phyloP scores from a whole-genome alignment of 2,329 filamentous ascomycete genomes.

The Sordariomycetes sp. region DNA sequence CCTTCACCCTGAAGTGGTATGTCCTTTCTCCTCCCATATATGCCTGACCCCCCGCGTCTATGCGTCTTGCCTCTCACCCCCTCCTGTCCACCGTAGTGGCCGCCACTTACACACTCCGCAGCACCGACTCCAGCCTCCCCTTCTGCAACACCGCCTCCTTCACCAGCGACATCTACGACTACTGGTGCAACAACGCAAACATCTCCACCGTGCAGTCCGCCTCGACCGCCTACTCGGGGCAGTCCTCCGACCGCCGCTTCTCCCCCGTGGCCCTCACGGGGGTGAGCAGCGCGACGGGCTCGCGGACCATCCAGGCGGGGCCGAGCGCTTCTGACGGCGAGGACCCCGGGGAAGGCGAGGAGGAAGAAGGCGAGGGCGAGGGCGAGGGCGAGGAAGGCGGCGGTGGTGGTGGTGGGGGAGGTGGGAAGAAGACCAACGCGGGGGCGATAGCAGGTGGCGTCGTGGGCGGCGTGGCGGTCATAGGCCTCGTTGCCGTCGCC shows the following conservation, averaged over 20 bases:
- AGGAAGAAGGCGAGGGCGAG: neutral
- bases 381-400: neutral
- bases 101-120: slow-evolving; percentile 8
- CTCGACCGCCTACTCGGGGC: slow-evolving; percentile 25
- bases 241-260: slow-evolving; percentile 17
- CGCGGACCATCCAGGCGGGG: neutral
- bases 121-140: slow-evolving; percentile 18
- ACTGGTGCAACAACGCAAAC: slow-evolving; percentile 23
- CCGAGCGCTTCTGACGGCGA: neutral
- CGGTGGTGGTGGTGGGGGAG: neutral
- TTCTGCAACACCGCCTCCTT: slow-evolving; percentile 33
- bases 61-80: no score
- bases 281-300: neutral
- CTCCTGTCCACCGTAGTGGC: no score
- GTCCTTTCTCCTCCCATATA: slow-evolving; percentile 4
- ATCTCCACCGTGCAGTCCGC: slow-evolving; percentile 20
- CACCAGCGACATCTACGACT: slow-evolving; percentile 25
- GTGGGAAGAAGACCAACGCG: slow-evolving; percentile 11
- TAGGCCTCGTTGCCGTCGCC: slow-evolving; percentile 15
- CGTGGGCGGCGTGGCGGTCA: slow-evolving; percentile 20
- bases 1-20: slow-evolving; percentile 32
- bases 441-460: slow-evolving; percentile 24
- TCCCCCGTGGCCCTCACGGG: slow-evolving; percentile 6
- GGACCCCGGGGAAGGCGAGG: neutral
- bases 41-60: neutral